A percentile compares a stretch with the other conserved stretches of the same genome.
phyloP scores from a whole-genome alignment of 306 rosid species.

The Quercus suber region DNA sequence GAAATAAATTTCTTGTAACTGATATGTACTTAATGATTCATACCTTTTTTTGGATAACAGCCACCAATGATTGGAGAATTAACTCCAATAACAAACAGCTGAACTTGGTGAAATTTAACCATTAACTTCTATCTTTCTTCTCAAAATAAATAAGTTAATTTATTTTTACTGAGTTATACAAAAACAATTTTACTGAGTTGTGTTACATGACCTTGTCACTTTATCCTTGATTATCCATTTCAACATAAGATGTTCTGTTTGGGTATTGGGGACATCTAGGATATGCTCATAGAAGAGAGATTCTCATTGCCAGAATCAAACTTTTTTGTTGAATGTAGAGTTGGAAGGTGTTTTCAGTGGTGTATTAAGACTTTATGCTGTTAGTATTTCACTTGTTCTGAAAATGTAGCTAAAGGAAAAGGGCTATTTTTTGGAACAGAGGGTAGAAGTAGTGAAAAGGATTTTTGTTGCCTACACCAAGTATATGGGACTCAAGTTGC shows the following conservation, averaged over 20 bases:
- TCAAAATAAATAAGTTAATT: neutral
- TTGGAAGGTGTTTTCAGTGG: no score
- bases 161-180: no score
- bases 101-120: neutral
- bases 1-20: neutral
- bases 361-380: no score
- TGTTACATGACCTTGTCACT: neutral
- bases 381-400: no score
- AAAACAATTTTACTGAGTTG: neutral
- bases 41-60: neutral
- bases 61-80: no score
- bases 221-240: neutral
- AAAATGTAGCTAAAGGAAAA: neutral
- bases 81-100: no score
- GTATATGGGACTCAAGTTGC: no score
- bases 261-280: neutral
- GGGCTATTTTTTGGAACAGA: neutral
- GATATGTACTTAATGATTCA: neutral
- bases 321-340: neutral
- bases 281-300: neutral
- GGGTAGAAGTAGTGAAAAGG: neutral
- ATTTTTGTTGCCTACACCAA: neutral
- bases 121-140: neutral
- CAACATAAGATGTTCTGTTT: neutral
- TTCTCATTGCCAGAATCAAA: neutral